Base-by-base conservation (phyloP, 306 rosid species). In the Corylus heterophylla region DNA sequence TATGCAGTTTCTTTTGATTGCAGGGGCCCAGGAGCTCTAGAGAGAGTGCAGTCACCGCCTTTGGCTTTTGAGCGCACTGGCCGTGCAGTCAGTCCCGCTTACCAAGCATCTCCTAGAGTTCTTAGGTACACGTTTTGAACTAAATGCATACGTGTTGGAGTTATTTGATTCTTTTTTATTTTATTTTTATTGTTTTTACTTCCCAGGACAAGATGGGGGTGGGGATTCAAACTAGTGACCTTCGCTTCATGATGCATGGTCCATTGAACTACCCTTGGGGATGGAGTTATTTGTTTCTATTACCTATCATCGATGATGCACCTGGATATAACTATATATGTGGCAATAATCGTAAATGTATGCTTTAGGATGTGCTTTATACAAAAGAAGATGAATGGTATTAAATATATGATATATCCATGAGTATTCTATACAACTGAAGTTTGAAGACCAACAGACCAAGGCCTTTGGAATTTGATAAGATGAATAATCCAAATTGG, bases 1-100 rank as follows among this genome's bases (percentile, higher is more conserved):
- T 12, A 13, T 7, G 48, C 18, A 8, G 35, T 50, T 76, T 68
- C 10, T 69, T 73, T 51, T n/a, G 39, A 78, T 18, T 45, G 25
- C 67, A 81, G 88, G 48, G 78, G 73, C 29, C 78, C 67, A 16
- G 83, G 56, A 69, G 59, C 45, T 58, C 27, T 50, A 61, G 64
- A 71, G 73, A 51, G 67, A 37, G 71, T 55, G 29, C 83, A 8
- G 29, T 74, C 80, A 14, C 68, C 74, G 2, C 71, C 31, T 29
- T 48, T 58, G 74, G 61, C 48, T 71, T 74, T 62, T 48, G 71
- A 69, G 67, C 54, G 39, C 7, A 29, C 78, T 35, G 80, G 51
- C 48, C 68, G 80, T 29, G 78, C 68, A 12, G 63, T 80, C 50
- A 75, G 47, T 74, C 39, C 39, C 25, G 31, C 49, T 17, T 59